Base-by-base conservation (phyloP, 768 basidiomycete species). In the Paxillus involutus region DNA sequence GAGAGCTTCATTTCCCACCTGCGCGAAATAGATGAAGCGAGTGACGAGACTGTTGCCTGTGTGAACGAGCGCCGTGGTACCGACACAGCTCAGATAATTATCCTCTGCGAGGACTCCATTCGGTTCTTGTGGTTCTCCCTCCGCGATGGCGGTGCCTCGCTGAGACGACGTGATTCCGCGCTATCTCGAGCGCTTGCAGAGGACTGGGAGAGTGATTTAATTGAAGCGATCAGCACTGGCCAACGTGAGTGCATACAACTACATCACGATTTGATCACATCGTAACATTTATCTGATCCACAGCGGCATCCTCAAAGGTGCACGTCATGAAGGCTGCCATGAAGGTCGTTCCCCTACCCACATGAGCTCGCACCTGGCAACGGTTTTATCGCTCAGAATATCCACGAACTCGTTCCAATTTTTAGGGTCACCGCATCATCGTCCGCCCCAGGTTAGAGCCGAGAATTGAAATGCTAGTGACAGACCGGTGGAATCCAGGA, bases 51-150 rank as follows among this genome's bases (percentile, higher is more conserved):
- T 8, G 50, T 61, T 17, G 59, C 54, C 8, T 59, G 53, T 29
- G 37, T 62, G 21, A 62, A 58, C 6, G 62, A 70, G 45, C 53
- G 40, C n/a, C 60, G 66, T 16, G 58, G 30, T 29, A 59, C 44
- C 37, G 62, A 71, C 48, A 70, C 70, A 1, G 54, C 56, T 12
- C 70, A 71, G 46, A 67, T 65, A 43, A 51, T 62, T 26, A 43
- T 71, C 43, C 6, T 55, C 10, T 63, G 63, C 19, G 59, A 65
- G 35, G 59, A 55, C 33, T 30, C 67, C 26, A 36, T 59, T 19
- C 68, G 70, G 16, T 49, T 66, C 11, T 47, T 70, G 37, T 70
- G 70, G 70, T 68, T 71, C 46, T 68, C 68, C 24, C 47, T 65
- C 17, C 58, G 60, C 4, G 66, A 71, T 41, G 64, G 64, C 7